Percentiles rank a stretch among this genome's conserved stretches.
phyloP scores from a whole-genome alignment of 495 filamentous ascomycete species.

The Darksidea phi region DNA sequence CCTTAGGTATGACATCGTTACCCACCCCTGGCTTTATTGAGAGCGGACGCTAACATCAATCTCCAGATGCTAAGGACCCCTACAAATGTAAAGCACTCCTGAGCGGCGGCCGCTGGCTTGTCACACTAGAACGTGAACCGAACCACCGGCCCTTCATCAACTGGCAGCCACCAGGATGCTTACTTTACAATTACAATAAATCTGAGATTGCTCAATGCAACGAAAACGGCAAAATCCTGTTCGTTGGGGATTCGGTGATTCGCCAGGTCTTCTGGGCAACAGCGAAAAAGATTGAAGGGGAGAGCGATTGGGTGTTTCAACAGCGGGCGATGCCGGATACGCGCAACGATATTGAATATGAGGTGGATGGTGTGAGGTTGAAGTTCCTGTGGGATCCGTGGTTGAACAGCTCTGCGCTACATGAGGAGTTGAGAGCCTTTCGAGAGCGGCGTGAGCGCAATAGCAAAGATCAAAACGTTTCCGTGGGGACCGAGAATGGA shows the following conservation, averaged over 20 bases:
- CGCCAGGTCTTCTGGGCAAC: conserved; percentile 61
- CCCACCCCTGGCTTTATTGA: background rate
- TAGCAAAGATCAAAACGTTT: conserved; percentile 3
- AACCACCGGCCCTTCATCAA: conserved; percentile 36
- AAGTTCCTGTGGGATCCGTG: conserved; percentile 64
- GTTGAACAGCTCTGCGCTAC: conserved; percentile 54
- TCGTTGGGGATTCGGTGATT: conserved; percentile 59
- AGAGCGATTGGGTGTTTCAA: conserved; percentile 42
- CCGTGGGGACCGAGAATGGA: background rate
- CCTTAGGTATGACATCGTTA: background rate
- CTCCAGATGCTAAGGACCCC: conserved; percentile 51
- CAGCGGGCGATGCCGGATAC: conserved; percentile 41
- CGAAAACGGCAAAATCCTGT: conserved; percentile 49
- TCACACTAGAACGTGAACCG: conserved; percentile 32
- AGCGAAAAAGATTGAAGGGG: conserved; percentile 47
- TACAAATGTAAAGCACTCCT: conserved; percentile 57
- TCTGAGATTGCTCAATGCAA: conserved; percentile 52
- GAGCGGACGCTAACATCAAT: background rate
- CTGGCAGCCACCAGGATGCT: conserved; percentile 62
- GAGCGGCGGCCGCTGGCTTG: conserved; percentile 55
- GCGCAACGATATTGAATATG: conserved; percentile 50
- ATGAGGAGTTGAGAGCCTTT: conserved; percentile 45
- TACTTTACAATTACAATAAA: conserved; percentile 54
- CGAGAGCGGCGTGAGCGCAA: background rate
- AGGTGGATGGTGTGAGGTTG: conserved; percentile 45